Evolutionary conservation across 176 grass and related monocot genomes (phyloP).

Genomic region (Rhipidocladum racemiflorum): DNA sequence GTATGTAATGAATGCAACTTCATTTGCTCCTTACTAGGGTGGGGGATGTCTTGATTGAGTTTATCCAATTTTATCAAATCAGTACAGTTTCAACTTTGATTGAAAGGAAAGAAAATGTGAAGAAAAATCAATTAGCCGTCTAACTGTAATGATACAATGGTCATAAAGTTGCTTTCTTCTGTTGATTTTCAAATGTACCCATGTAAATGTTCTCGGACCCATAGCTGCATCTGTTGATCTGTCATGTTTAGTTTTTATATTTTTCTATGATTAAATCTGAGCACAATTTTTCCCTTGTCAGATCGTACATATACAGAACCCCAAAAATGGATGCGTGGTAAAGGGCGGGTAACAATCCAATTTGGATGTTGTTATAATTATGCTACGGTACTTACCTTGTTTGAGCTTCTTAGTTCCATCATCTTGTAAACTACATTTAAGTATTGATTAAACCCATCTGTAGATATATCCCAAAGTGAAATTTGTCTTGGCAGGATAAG

Average conservation of each 20-base stretch:
- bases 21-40: background rate
- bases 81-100: background rate
- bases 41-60: background rate
- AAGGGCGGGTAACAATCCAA: conserved; percentile 74
- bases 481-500: conserved; percentile 66
- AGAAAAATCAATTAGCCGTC: background rate
- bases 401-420: conserved; percentile 7
- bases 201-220: background rate
- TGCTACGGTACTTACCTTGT: conserved; percentile 53
- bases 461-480: conserved; percentile 14
- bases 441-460: background rate
- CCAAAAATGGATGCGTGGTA: conserved; percentile 89
- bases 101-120: background rate
- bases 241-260: background rate
- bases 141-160: background rate
- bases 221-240: background rate
- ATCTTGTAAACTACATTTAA: conserved; percentile 9
- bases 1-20: background rate
- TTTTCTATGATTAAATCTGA: conserved; percentile 12
- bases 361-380: conserved; percentile 96
- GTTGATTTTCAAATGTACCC: background rate
- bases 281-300: conserved; percentile 17
- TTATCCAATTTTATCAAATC: background rate
- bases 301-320: conserved; percentile 76
- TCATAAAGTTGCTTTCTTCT: background rate